Evolutionary conservation across 352 stramenopile species (phyloP).

Genomic region (Thraustotheca clavata): DNA sequence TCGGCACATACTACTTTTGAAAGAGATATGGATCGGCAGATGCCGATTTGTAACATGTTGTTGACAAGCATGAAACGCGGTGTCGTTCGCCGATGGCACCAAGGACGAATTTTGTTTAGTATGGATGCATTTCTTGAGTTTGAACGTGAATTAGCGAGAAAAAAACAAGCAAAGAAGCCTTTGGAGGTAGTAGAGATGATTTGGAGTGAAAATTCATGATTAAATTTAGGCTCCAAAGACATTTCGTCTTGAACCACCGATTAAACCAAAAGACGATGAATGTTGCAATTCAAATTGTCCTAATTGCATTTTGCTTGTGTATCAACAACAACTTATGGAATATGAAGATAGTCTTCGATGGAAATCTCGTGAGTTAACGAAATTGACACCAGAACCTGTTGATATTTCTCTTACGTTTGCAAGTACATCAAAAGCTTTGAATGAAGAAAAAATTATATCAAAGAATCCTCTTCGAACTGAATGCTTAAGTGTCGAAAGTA

Average conservation of each 20-base stretch:
- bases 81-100: not conserved
- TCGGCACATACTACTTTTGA: too few species aligned
- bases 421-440: not conserved
- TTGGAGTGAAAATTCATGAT: not conserved
- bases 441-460: too few species aligned
- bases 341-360: constrained; percentile 39
- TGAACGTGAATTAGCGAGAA: constrained; percentile 69
- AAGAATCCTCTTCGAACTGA: not conserved
- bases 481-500: not conserved
- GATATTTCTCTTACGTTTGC: not conserved
- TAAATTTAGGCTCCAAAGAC: constrained; percentile 19
- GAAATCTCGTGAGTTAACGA: not conserved
- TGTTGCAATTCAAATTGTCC: constrained; percentile 79
- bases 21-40: too few species aligned
- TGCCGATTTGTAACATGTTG: not conserved
- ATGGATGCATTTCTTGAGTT: constrained; percentile 84
- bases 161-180: constrained; percentile 31
- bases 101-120: constrained; percentile 12
- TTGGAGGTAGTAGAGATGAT: not conserved
- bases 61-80: not conserved
- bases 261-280: constrained; percentile 66
- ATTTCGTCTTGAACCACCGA: constrained; percentile 38
- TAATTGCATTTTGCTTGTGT: constrained; percentile 80
- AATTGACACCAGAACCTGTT: not conserved
- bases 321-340: constrained; percentile 80